Conservation (phyloP, 495 filamentous ascomycete genomes). For the Bathelium albidoporum region DNA sequence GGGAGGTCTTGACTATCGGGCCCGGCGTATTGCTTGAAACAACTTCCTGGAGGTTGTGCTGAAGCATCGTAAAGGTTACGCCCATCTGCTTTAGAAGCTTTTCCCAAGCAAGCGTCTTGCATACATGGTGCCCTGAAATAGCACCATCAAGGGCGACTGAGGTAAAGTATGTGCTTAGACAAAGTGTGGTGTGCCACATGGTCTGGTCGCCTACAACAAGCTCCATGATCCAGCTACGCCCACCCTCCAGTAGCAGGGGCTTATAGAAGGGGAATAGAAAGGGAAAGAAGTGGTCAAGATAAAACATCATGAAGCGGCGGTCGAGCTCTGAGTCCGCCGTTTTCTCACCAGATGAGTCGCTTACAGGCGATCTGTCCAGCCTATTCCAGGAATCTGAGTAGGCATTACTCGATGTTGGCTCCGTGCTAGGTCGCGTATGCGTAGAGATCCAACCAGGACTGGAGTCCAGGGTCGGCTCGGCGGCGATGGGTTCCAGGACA, state of each 20-base stretch:
- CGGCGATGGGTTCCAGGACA: background rate
- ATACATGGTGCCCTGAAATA: too few relatives aligned
- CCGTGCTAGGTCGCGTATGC: too few relatives aligned
- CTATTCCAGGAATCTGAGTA: slow-evolving; percentile 14
- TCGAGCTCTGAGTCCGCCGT: too few relatives aligned
- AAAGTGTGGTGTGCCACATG: slow-evolving; percentile 37
- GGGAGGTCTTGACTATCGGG: slow-evolving; percentile 25
- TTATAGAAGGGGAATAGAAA: slow-evolving; percentile 48
- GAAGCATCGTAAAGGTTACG: slow-evolving; percentile 34
- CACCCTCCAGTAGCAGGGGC: slow-evolving; percentile 37
- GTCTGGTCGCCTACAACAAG: slow-evolving; percentile 41
- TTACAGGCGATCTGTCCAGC: slow-evolving; percentile 15
- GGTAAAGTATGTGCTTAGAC: slow-evolving; percentile 40
- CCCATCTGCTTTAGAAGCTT: slow-evolving; percentile 32
- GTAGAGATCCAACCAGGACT: too few relatives aligned
- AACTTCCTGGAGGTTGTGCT: slow-evolving; percentile 34
- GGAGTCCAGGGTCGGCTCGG: background rate
- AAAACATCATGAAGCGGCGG: slow-evolving; percentile 38
- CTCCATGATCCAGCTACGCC: slow-evolving; percentile 43
- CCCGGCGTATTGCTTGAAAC: slow-evolving; percentile 23
- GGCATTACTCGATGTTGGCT: slow-evolving; percentile 6
- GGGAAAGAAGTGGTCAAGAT: slow-evolving; percentile 43
- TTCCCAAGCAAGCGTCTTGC: too few relatives aligned
- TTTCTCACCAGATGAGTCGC: slow-evolving; percentile 22
- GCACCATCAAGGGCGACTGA: slow-evolving; percentile 26